Evolutionary conservation across 2,329 filamentous ascomycete genomes (phyloP).

Genomic region (Aspergillus novofumigatus): DNA sequence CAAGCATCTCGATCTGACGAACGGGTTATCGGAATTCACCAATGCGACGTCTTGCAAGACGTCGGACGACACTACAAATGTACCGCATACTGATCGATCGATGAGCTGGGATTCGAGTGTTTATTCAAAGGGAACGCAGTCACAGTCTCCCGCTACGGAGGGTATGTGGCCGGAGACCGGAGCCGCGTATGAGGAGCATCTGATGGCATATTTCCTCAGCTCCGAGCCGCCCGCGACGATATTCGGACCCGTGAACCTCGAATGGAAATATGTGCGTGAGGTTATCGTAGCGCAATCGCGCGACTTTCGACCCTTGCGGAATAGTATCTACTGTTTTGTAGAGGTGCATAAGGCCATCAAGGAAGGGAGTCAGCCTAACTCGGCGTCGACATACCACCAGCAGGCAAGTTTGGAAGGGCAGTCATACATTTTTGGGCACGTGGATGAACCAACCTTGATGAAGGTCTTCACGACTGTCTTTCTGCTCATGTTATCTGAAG

Average conservation of each 20-base stretch:
- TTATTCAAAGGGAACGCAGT: not conserved
- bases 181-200: conserved; percentile 25
- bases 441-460: conserved; percentile 21
- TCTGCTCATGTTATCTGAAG: conserved; percentile 35
- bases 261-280: conserved; percentile 30
- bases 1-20: conserved; percentile 30
- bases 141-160: not conserved
- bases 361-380: conserved; percentile 24
- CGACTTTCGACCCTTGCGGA: conserved; percentile 22
- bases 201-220: conserved; percentile 26
- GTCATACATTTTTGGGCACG: conserved; percentile 22
- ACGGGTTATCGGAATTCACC: conserved; percentile 15
- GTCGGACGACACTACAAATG: not conserved
- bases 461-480: conserved; percentile 27
- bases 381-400: conserved; percentile 28
- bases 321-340: conserved; percentile 32
- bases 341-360: conserved; percentile 26
- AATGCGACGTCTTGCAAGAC: conserved; percentile 7
- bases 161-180: conserved; percentile 18
- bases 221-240: conserved; percentile 28
- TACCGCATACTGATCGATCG: not conserved
- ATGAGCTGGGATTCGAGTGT: not conserved
- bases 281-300: conserved; percentile 22
- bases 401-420: conserved; percentile 29
- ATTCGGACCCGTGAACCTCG: conserved; percentile 28